Base-by-base conservation (phyloP, 2,329 filamentous ascomycete species). In the Trichophyton equinum region DNA sequence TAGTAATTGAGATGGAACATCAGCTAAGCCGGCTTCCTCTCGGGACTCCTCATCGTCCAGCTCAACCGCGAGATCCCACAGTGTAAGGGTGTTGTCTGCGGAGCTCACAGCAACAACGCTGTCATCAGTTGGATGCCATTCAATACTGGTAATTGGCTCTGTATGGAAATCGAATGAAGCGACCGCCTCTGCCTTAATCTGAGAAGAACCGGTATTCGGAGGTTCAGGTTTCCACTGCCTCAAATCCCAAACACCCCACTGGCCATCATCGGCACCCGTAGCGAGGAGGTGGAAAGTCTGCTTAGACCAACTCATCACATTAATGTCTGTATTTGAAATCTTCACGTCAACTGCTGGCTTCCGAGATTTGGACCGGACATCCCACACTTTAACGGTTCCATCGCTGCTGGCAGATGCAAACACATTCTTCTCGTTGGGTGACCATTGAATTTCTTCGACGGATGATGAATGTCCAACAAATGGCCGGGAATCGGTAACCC, bases 61-160 rank as follows among this genome's bases (percentile, higher is more conserved):
- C 79, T 99, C 94, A 61, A 97, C 94, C 0, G 91, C 91, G 71
- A 99, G 75, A 82, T 99, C 94, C 94, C 94, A 97, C 36, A 97
- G 77, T 1, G 94, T 96, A 36, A 97, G 84, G 0, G 92, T 97
- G 76, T 91, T 92, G 74, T 99, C 94, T 51, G 87, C 94, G 0
- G 90, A 89, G 22, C 89, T 92, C 47, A 97, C 91, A 2, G 90
- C 88, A 15, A 99, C 85, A 69, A 97, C 95, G 72, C 88, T 95
- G 79, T 99, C 92, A 70, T 99, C 94, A 0, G 89, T 92, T 1
- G 94, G 92, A 74, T 97, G 92, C 92, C 94, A 99, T 77, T 97
- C 91, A 44, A 99, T 83, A 67, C 87, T 90, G 5, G 94, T 99
- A 68, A 99, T 90, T 68, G 96, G 94, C 75, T 96, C 90, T 75